Percentiles rank a stretch among this genome's conserved stretches.
These are phyloP conservation scores for Wallacemonas sp. DNA, from an alignment of 208 protist species.

Conservation along the genomic window DNA sequence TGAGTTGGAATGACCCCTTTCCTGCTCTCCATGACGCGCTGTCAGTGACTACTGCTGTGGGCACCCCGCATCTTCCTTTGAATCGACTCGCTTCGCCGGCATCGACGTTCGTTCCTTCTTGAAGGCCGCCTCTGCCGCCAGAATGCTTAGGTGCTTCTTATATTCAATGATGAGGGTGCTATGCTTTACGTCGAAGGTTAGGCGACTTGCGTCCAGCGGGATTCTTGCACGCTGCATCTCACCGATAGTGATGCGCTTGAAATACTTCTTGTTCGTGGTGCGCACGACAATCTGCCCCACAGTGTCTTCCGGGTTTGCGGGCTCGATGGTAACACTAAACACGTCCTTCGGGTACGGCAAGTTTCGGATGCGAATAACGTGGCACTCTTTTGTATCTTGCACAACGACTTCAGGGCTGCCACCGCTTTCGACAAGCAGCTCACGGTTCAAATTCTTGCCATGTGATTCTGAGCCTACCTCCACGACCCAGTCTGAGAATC, in stretches of 20 bases:
- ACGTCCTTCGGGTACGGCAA: conserved; percentile 87
- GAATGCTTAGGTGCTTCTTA: conserved; percentile 81
- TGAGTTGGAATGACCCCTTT: too few relatives aligned
- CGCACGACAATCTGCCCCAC: conserved; percentile 90
- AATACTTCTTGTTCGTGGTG: conserved; percentile 96
- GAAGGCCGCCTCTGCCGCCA: conserved; percentile 65
- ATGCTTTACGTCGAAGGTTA: conserved; percentile 87
- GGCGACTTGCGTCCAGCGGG: conserved; percentile 48
- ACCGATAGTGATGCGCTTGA: conserved; percentile 87
- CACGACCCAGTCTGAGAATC: conserved; percentile 76
- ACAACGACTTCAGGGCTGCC: conserved; percentile 81
- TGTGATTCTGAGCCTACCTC: conserved; percentile 83
- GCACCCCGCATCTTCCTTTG: conserved; percentile 44
- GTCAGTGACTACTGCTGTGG: conserved; percentile 80
- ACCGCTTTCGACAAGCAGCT: conserved; percentile 67
- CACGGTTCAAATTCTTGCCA: conserved; percentile 54
- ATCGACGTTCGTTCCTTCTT: conserved; percentile 77
- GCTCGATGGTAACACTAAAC: conserved; percentile 84
- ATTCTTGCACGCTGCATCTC: conserved; percentile 70
- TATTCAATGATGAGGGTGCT: conserved; percentile 94
- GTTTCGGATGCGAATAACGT: conserved; percentile 92
- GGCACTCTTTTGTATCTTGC: conserved; percentile 79
- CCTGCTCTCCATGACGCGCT: too few relatives aligned
- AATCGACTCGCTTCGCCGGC: conserved; percentile 61
- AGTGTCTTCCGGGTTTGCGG: conserved; percentile 19